phyloP scores from a whole-genome alignment of 768 basidiomycete species.

The Suillus fuscotomentosus region DNA sequence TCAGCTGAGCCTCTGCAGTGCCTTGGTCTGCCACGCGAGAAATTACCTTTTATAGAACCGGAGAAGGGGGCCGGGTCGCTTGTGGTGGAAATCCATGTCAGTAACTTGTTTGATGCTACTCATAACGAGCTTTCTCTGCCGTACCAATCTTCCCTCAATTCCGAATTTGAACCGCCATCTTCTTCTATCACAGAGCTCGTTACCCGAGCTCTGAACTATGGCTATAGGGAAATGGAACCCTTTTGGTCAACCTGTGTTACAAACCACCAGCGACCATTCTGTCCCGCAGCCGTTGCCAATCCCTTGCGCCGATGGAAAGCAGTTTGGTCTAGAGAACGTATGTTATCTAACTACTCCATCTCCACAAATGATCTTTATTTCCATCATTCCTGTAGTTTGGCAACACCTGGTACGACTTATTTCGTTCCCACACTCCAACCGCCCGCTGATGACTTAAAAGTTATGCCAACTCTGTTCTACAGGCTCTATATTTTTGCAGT shows the following conservation, averaged over 20 bases:
- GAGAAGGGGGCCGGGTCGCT: constrained; percentile 14
- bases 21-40: constrained; percentile 6
- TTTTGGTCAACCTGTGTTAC: constrained; percentile 28
- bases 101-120: constrained; percentile 7
- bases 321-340: constrained; percentile 97
- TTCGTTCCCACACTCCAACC: constrained; percentile 6
- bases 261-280: constrained; percentile 22
- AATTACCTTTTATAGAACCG: constrained; percentile 13
- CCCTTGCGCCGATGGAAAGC: constrained; percentile 73
- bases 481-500: constrained; percentile 92
- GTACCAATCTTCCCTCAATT: constrained; percentile 16
- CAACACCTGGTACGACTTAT: constrained; percentile 78
- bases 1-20: constrained; percentile 6
- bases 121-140: constrained; percentile 5
- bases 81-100: constrained; percentile 17
- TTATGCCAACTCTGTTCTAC: constrained; percentile 98
- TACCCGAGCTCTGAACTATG: constrained; percentile 18
- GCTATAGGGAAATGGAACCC: constrained; percentile 39
- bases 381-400: constrained; percentile 66
- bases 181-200: background rate
- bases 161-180: constrained; percentile 7
- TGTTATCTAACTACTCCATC: constrained; percentile 32
- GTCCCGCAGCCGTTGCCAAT: constrained; percentile 33
- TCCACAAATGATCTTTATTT: constrained; percentile 3
- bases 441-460: constrained; percentile 39